phyloP scores from a whole-genome alignment of 1,139 yeast genomes.

The Diutina catenulata region DNA sequence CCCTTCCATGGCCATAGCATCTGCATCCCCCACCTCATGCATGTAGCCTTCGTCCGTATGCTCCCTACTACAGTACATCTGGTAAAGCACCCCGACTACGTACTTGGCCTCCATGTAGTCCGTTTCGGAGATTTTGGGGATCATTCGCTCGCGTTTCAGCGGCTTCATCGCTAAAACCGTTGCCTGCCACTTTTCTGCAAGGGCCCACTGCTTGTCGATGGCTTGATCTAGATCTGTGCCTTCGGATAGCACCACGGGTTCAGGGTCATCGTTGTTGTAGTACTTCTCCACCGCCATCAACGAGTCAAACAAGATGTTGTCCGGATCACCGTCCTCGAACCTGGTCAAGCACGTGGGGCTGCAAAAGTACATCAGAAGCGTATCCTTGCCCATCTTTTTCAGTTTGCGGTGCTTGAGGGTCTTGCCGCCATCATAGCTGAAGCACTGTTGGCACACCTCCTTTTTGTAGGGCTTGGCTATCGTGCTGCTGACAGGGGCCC shows the following conservation, averaged over 20 bases:
- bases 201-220: conserved; percentile 16
- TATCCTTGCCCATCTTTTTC: conserved; percentile 7
- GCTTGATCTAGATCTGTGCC: too few species aligned
- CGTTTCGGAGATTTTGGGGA: conserved; percentile 23
- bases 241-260: conserved; percentile 20
- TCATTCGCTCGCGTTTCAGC: conserved; percentile 16
- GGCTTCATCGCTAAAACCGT: conserved; percentile 16
- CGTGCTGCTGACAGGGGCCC: conserved; percentile 17
- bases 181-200: conserved; percentile 24
- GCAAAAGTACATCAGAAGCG: conserved; percentile 39
- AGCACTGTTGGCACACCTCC: conserved; percentile 55
- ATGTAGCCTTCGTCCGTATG: conserved; percentile 8
- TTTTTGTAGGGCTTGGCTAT: conserved; percentile 44
- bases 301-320: conserved; percentile 15
- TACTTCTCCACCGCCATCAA: conserved; percentile 18
- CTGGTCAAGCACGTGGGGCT: conserved; percentile 27
- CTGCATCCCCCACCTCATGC: conserved; percentile 6
- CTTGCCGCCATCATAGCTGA: conserved; percentile 36
- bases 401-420: conserved; percentile 25
- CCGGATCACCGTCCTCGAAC: conserved; percentile 20
- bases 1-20: conserved; percentile 13
- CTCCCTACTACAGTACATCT: conserved; percentile 9
- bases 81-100: conserved; percentile 21
- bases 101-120: conserved; percentile 31
- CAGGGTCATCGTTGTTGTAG: conserved; percentile 9